Evolutionary conservation across 2,329 filamentous ascomycete genomes (phyloP).

Genomic region (Xylariaceae sp.): DNA sequence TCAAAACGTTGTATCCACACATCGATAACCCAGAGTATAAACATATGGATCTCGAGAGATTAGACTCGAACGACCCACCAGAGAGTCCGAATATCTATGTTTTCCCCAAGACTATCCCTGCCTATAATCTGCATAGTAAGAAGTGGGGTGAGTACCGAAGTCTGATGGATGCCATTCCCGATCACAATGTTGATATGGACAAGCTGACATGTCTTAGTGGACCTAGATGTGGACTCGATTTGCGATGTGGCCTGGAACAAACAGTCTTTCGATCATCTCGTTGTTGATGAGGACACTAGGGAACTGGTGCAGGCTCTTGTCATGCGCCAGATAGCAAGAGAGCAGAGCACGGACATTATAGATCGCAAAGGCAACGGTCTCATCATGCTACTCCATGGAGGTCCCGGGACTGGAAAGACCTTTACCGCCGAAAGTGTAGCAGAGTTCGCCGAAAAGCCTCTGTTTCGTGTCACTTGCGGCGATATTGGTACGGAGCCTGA

Average conservation of each 20-base stretch:
- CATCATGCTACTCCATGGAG: constrained; percentile 18
- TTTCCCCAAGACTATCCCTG: constrained; percentile 9
- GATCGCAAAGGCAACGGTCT: constrained; percentile 18
- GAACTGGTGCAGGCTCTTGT: constrained; percentile 21
- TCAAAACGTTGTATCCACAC: background rate
- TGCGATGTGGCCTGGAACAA: constrained; percentile 21
- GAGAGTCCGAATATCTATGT: constrained; percentile 9
- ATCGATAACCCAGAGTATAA: background rate
- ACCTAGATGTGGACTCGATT: constrained; percentile 13
- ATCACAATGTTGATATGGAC: too few species aligned
- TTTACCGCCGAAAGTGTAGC: constrained; percentile 21
- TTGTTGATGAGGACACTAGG: constrained; percentile 18
- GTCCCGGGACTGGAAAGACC: constrained; percentile 22
- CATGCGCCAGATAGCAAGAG: constrained; percentile 12
- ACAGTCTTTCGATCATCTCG: constrained; percentile 18
- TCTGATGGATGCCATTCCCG: too few species aligned
- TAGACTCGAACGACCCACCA: constrained; percentile 5
- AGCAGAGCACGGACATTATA: constrained; percentile 6
- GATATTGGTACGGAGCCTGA: constrained; percentile 23
- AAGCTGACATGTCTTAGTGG: constrained; percentile 8
- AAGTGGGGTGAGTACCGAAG: constrained; percentile 13
- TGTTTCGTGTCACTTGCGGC: constrained; percentile 21
- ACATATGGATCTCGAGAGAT: background rate
- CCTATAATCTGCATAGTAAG: constrained; percentile 12
- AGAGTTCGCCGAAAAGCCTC: constrained; percentile 19